phyloP scores from a whole-genome alignment of 192 early-diverging fungal genomes.

The Neocallimastix lanati region DNA sequence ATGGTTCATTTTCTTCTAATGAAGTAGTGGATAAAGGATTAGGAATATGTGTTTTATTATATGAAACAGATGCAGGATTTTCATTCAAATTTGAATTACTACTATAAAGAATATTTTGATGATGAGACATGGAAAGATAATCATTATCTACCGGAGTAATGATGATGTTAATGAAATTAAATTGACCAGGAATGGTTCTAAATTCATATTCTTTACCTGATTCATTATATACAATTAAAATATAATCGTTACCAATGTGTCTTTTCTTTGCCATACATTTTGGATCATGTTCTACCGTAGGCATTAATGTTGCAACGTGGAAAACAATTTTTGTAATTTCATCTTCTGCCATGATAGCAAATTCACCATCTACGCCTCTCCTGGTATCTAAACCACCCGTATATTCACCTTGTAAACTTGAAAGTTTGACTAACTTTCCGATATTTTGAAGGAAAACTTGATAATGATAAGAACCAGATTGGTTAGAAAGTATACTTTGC shows the following conservation, averaged over 20 bases:
- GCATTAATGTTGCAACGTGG: conserved; percentile 91
- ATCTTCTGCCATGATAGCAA: conserved; percentile 64
- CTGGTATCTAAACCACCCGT: conserved; percentile 76
- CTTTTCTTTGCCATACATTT: conserved; percentile 72
- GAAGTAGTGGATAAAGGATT: not conserved
- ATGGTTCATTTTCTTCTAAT: conserved; percentile 7
- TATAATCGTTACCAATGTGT: conserved; percentile 94
- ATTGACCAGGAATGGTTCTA: conserved; percentile 80
- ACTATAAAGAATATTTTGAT: not conserved
- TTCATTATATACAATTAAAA: conserved; percentile 87
- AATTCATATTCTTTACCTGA: conserved; percentile 62
- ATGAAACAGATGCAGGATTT: not conserved
- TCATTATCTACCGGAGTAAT: conserved; percentile 47
- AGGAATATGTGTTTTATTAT: too few species aligned
- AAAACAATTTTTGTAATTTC: conserved; percentile 77
- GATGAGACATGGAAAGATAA: not conserved
- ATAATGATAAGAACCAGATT: conserved; percentile 70
- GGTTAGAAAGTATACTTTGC: conserved; percentile 70
- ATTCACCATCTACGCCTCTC: conserved; percentile 66
- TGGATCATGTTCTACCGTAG: conserved; percentile 56
- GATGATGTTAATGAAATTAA: conserved; percentile 90
- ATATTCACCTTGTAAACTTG: conserved; percentile 46
- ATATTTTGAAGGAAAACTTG: conserved; percentile 64
- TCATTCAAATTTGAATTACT: not conserved
- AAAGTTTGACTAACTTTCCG: conserved; percentile 53